Conservation (phyloP, 257 asterid genomes). For the Solanum pinnatisectum region DNA sequence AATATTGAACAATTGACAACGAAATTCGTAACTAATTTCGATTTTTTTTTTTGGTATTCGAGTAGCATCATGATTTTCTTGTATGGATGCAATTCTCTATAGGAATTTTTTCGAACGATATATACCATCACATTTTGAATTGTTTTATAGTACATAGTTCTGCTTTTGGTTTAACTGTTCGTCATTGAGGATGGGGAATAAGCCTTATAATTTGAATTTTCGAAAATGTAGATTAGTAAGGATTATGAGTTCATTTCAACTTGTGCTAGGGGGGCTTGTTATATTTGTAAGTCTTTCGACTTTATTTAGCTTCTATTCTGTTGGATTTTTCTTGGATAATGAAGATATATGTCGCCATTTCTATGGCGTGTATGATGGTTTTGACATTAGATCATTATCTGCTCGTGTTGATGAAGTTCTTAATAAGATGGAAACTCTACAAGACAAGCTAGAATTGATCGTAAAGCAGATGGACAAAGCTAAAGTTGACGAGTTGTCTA, state of each 20-base stretch:
- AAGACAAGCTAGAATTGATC: constrained; percentile 54
- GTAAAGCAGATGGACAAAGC: constrained; percentile 47
- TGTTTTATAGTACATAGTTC: neutral
- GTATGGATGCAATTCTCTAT: neutral
- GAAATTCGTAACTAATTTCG: neutral
- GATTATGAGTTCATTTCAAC: constrained; percentile 59
- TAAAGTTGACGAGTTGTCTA: constrained; percentile 12
- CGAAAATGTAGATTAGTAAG: constrained; percentile 39
- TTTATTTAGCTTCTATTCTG: constrained; percentile 51
- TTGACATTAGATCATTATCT: constrained; percentile 29
- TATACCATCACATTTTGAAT: neutral
- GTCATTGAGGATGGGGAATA: constrained; percentile 22
- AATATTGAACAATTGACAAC: neutral
- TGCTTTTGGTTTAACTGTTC: neutral
- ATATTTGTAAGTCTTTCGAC: constrained; percentile 60
- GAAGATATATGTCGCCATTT: constrained; percentile 75
- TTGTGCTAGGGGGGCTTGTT: constrained; percentile 53
- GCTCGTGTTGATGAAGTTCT: constrained; percentile 61
- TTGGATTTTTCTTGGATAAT: constrained; percentile 48
- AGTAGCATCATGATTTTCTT: neutral
- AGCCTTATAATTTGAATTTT: constrained; percentile 11
- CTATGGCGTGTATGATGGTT: constrained; percentile 16
- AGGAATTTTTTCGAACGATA: neutral
- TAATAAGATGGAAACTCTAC: constrained; percentile 46
- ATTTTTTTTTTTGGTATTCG: neutral